These are phyloP conservation scores for Myriosclerotinia duriaeana DNA, from an alignment of 2,329 filamentous ascomycete species.

Conservation along the genomic window DNA sequence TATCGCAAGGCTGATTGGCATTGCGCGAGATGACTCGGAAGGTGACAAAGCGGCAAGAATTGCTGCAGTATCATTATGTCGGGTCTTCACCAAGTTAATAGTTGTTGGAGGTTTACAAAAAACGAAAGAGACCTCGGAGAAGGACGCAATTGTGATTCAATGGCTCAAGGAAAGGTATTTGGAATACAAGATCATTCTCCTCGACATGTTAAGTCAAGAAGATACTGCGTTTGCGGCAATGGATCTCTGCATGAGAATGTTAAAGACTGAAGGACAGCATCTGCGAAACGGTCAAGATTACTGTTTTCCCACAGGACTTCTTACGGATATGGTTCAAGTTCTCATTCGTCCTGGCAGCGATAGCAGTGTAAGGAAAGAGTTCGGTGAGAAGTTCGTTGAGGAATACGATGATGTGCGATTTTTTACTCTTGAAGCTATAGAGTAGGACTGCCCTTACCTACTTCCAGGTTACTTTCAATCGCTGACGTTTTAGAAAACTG, in stretches of 20 bases:
- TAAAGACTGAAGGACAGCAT: slow-evolving; percentile 74
- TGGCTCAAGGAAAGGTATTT: slow-evolving; percentile 77
- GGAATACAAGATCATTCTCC: slow-evolving; percentile 66
- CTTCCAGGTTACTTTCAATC: slow-evolving; percentile 24
- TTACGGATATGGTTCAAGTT: slow-evolving; percentile 62
- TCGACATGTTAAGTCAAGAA: slow-evolving; percentile 59
- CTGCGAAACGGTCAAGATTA: slow-evolving; percentile 61
- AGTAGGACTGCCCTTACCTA: slow-evolving; percentile 51
- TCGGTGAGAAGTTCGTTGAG: slow-evolving; percentile 74
- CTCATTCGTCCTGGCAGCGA: slow-evolving; percentile 59
- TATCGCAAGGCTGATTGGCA: slow-evolving; percentile 69
- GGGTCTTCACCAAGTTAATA: slow-evolving; percentile 80
- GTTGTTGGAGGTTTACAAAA: slow-evolving; percentile 69
- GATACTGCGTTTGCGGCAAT: slow-evolving; percentile 70
- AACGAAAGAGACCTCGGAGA: slow-evolving; percentile 65
- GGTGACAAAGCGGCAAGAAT: slow-evolving; percentile 59
- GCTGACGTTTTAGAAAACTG: slow-evolving; percentile 38
- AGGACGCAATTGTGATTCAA: slow-evolving; percentile 69
- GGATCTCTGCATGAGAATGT: slow-evolving; percentile 76
- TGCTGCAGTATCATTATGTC: slow-evolving; percentile 77
- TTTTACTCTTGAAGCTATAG: slow-evolving; percentile 73
- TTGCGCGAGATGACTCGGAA: slow-evolving; percentile 52
- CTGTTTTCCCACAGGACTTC: slow-evolving; percentile 66
- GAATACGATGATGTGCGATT: slow-evolving; percentile 82
- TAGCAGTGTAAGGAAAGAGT: slow-evolving; percentile 66